phyloP scores from a whole-genome alignment of 257 asterid genomes.

The Gentiana macrophylla region DNA sequence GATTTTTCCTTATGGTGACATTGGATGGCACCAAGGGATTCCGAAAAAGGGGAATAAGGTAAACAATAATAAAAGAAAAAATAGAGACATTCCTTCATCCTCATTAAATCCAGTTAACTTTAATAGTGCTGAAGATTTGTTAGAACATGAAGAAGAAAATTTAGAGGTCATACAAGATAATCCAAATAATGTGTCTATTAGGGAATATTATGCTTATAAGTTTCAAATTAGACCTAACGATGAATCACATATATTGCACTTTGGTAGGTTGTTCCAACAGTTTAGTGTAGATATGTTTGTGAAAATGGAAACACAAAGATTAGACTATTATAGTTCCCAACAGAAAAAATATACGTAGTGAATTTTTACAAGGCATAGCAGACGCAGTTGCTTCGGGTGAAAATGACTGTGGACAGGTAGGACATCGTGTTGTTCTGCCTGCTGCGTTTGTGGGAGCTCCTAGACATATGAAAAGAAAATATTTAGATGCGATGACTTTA shows the following conservation, averaged over 20 bases:
- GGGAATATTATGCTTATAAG: too few species aligned
- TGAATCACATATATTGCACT: neutral
- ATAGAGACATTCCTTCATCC: too few species aligned
- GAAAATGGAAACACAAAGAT: neutral
- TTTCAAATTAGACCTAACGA: neutral
- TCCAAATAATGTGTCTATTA: too few species aligned
- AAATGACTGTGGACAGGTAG: neutral
- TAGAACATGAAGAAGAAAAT: too few species aligned
- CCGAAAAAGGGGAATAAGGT: neutral
- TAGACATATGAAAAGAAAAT: neutral
- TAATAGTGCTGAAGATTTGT: too few species aligned
- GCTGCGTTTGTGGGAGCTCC: neutral
- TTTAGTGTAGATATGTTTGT: neutral
- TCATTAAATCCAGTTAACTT: too few species aligned
- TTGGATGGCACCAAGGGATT: neutral
- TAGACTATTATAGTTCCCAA: neutral
- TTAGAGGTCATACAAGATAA: too few species aligned
- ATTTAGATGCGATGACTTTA: neutral
- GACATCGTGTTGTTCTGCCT: neutral
- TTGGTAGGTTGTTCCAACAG: neutral
- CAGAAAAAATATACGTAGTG: neutral
- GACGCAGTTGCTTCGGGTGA: neutral
- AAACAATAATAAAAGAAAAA: too few species aligned
- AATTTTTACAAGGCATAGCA: neutral
- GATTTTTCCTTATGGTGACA: neutral